Percentiles rank a stretch among this genome's conserved stretches.
Conservation (phyloP, 352 stramenopile species). For the Vaucheria bursata region DNA sequence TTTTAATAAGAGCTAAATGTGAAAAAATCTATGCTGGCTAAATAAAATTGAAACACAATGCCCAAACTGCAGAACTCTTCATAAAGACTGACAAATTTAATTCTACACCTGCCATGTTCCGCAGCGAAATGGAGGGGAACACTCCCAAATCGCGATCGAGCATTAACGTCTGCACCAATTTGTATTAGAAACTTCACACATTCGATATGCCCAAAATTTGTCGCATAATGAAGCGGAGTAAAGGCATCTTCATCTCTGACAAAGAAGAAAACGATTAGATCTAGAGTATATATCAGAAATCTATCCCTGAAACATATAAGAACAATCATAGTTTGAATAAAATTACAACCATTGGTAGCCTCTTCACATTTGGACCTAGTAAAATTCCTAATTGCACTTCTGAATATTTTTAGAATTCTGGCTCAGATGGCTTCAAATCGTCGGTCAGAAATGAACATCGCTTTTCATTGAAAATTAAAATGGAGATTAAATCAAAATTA, state of each 20-base stretch:
- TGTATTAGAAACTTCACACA: conserved; percentile 16
- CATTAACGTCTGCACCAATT: conserved; percentile 27
- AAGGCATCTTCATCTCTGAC: conserved; percentile 26
- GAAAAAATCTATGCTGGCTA: too few species aligned
- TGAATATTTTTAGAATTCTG: neutral
- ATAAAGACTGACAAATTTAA: too few species aligned
- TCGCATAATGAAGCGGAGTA: conserved; percentile 32
- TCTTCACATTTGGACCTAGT: neutral
- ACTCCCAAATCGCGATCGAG: conserved; percentile 23
- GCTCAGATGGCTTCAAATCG: too few species aligned
- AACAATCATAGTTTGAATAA: neutral
- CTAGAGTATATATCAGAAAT: neutral
- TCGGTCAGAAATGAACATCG: too few species aligned
- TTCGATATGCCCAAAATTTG: conserved; percentile 27
- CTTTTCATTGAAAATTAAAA: too few species aligned
- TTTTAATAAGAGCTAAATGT: too few species aligned
- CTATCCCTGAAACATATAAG: neutral
- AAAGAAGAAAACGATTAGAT: neutral
- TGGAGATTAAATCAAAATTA: too few species aligned
- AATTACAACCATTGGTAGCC: neutral
- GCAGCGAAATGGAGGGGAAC: conserved; percentile 40
- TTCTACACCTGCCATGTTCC: conserved; percentile 25
- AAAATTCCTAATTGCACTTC: neutral
- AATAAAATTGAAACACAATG: too few species aligned
- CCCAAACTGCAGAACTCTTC: too few species aligned